Conservation (phyloP, 345 rosid species). For the Turritis glabra region DNA sequence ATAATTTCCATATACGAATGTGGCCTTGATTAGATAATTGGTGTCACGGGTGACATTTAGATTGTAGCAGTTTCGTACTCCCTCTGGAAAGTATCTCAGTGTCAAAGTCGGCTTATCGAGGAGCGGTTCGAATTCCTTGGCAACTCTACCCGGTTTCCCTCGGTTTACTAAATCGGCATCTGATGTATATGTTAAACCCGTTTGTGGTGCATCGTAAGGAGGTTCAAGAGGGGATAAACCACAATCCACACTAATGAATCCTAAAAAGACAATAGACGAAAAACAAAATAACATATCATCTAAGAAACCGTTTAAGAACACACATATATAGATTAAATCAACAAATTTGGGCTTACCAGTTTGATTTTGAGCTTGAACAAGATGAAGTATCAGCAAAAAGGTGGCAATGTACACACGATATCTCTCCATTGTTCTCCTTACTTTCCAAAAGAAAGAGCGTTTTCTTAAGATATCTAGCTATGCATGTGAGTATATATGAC, state of each 20-base stretch:
- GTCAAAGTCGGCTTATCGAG: background rate
- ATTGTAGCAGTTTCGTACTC: constrained; percentile 42
- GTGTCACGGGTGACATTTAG: constrained; percentile 29
- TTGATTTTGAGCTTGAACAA: constrained; percentile 32
- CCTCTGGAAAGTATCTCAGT: constrained; percentile 45
- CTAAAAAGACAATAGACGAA: constrained; percentile 10
- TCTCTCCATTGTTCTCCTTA: constrained; percentile 14
- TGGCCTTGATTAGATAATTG: constrained; percentile 39
- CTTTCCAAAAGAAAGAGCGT: background rate
- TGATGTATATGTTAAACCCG: constrained; percentile 38
- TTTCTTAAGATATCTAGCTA: background rate
- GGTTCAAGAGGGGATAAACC: constrained; percentile 24
- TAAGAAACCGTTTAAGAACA: background rate
- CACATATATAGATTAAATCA: background rate
- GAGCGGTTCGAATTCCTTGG: background rate
- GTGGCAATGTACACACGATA: background rate
- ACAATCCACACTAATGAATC: constrained; percentile 46
- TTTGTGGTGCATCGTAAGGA: constrained; percentile 22
- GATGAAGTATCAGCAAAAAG: background rate
- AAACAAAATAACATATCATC: background rate
- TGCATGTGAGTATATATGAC: background rate
- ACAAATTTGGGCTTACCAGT: background rate
- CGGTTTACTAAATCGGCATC: constrained; percentile 30
- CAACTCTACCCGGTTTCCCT: constrained; percentile 13
- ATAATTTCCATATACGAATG: constrained; percentile 43